Evolutionary conservation across 139 green algal species (phyloP), one percentile per base, ranked within the genome.

Genomic region (Deuterostichococcus epilithicus): DNA sequence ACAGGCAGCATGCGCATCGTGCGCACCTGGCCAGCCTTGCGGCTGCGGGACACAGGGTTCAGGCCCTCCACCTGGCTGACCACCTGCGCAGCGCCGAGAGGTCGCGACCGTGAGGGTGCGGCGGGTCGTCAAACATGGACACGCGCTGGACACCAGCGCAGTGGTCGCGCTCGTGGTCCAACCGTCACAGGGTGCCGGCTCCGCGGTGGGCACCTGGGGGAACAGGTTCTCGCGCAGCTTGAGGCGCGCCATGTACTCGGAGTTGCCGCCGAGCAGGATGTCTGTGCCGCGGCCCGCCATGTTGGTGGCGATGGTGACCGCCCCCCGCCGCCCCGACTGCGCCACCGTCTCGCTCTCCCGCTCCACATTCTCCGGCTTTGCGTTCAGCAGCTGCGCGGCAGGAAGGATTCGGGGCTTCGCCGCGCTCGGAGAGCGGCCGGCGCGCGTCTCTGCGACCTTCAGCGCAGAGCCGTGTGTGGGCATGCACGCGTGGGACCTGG

Each of bases 291-390:
- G 85, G 3, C 95, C 96, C 18, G 96, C 96, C 96, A 99, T 99
- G 93, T 98, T 98, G 76, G 96, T 99, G 60, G 95, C 92, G 39
- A 99, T 97, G 36, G 95, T 99, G 3, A 98, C 96, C 1, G 90
- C 88, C 38, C 90, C 87, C 68, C 76, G 86, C 30, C 94, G 90
- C 1, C 94, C 94, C 35, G 75, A 84, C 84, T 97, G 93, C 20
- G 95, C 96, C 37, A 99, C 92, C 75, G 98, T 98, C 88, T 99
- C 95, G 66, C 79, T 88, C 88, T 99, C 96, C 5, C 92, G 81
- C 89, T 99, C 93, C 69, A 99, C 96, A 72, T 98, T 99, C 87
- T 99, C 95, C 1, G 96, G 96, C 86, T 98, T 98, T 69, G 96
- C 96, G 81, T 99, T 99, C 75, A 99, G 86, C 59, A 99, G 85